Evolutionary conservation across 1,284 basidiomycete species (phyloP).

Genomic region (Leucoagaricus sp.): DNA sequence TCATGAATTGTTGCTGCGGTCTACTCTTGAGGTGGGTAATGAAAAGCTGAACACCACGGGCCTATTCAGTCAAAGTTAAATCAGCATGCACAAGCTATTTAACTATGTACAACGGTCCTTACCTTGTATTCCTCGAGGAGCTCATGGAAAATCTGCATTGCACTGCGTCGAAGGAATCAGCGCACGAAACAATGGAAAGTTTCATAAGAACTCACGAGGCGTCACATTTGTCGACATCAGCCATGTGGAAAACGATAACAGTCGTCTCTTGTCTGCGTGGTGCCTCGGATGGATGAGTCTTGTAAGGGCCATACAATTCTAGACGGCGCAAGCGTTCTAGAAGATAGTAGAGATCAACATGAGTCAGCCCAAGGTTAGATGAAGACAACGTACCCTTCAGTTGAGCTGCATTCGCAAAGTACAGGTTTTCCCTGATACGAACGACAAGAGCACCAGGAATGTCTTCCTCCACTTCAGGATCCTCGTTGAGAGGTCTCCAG

Average conservation of each 20-base stretch:
- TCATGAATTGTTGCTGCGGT: slow-evolving; percentile 61
- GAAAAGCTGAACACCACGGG: slow-evolving; percentile 73
- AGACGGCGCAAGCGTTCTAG: slow-evolving; percentile 79
- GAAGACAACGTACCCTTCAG: slow-evolving; percentile 58
- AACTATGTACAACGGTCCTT: slow-evolving; percentile 17
- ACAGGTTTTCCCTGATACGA: slow-evolving; percentile 78
- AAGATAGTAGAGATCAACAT: slow-evolving; percentile 4
- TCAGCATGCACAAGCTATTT: slow-evolving; percentile 7
- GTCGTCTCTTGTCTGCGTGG: slow-evolving; percentile 77
- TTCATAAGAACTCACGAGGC: slow-evolving; percentile 65
- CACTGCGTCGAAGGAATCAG: slow-evolving; percentile 42
- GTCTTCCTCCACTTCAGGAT: slow-evolving; percentile 74
- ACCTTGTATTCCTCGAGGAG: slow-evolving; percentile 77
- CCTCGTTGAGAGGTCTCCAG: slow-evolving; percentile 83
- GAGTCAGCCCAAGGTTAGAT: neutral
- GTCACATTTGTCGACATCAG: slow-evolving; percentile 83
- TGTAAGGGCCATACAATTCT: slow-evolving; percentile 78
- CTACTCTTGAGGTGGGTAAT: slow-evolving; percentile 73
- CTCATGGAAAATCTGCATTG: slow-evolving; percentile 85
- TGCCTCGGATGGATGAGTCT: slow-evolving; percentile 84
- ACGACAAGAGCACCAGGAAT: slow-evolving; percentile 81
- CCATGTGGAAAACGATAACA: slow-evolving; percentile 86
- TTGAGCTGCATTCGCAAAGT: slow-evolving; percentile 90
- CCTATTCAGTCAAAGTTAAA: slow-evolving; percentile 37
- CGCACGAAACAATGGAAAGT: neutral